A percentile compares a stretch with the other conserved stretches of the same genome.
Conservation (phyloP, 345 rosid species). For the Eucalyptus victrix region DNA sequence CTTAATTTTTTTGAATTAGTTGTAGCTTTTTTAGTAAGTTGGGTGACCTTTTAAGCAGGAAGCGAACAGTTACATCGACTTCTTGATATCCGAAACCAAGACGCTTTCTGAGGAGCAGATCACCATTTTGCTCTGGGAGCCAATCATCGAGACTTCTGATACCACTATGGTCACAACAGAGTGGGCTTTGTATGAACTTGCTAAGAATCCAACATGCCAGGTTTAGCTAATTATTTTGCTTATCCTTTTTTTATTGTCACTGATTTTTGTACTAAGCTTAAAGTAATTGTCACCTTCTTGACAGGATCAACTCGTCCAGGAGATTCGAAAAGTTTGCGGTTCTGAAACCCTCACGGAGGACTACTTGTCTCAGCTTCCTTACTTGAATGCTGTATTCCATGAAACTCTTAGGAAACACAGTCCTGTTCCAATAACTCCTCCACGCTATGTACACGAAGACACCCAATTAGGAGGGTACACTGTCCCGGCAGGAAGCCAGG, state of each 20-base stretch:
- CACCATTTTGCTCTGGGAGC: conserved; percentile 64
- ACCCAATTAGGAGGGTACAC: conserved; percentile 64
- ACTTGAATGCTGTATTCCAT: conserved; percentile 58
- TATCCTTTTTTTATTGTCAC: not conserved
- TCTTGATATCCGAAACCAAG: conserved; percentile 46
- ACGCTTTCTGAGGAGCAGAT: conserved; percentile 53
- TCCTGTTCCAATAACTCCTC: conserved; percentile 72
- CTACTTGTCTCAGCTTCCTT: conserved; percentile 37
- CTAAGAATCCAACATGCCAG: conserved; percentile 47
- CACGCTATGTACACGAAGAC: conserved; percentile 68
- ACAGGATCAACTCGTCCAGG: conserved; percentile 36
- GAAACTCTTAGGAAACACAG: conserved; percentile 79
- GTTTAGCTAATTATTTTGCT: conserved; percentile 1
- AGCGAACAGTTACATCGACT: conserved; percentile 38
- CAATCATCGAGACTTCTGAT: conserved; percentile 63
- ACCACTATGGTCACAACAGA: conserved; percentile 78
- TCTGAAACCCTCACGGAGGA: conserved; percentile 58
- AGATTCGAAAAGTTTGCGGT: conserved; percentile 38
- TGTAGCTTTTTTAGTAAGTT: not conserved
- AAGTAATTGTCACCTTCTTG: not conserved
- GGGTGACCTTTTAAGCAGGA: conserved; percentile 17
- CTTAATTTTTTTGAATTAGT: not conserved
- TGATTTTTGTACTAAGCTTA: not conserved
- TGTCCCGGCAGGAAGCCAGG: conserved; percentile 71
- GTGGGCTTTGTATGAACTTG: conserved; percentile 89